Base-by-base conservation (phyloP, 2,329 filamentous ascomycete species). In the Fonsecaea multimorphosa region DNA sequence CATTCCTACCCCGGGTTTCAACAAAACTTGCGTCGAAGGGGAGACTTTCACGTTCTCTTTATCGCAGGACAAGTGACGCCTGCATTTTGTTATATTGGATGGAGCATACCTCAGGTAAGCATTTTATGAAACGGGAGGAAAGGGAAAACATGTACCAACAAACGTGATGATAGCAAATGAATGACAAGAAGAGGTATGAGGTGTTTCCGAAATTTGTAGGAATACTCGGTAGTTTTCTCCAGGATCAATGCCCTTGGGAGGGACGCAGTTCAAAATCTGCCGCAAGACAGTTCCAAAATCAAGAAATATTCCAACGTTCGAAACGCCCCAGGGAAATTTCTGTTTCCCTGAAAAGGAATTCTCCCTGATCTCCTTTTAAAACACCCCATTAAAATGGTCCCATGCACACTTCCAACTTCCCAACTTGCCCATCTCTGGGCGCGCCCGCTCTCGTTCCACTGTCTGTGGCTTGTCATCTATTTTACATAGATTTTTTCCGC, bases 101-200 rank as follows among this genome's bases (percentile, higher is more conserved):
- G 8, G n/a, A n/a, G n/a, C n/a, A n/a, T n/a, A n/a, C n/a, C n/a
- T n/a, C n/a, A n/a, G n/a, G 3, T 31, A 44, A 19, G 40, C 40
- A 22, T 44, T n/a, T 44, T 44, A 14, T 38, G 36, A 16, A 38
- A n/a, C n/a, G n/a, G 11, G 11, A 16, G 36, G 36, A 38, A 11
- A 38, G 36, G 36, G 6, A 49, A 24, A 11, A 49, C 8, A 31
- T 49, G 44, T 49, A 49, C 44, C 44, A 49, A 49, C 44, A 49
- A 49, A 19, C 44, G 3, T 49, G 44, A 49, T 19, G 44, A 49
- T 49, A 19, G 44, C 3, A 49, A 49, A 49, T 49, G 44, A 49
- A 24, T 24, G 11, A 49, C 44, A 9, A 49, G 19, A 49, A 16
- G 5, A 14, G 19, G 44, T 1, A 49, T 24, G 44, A 49, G 11